Conservation (phyloP, 2,329 filamentous ascomycete species). For the Simplicillium aogashimaense region DNA sequence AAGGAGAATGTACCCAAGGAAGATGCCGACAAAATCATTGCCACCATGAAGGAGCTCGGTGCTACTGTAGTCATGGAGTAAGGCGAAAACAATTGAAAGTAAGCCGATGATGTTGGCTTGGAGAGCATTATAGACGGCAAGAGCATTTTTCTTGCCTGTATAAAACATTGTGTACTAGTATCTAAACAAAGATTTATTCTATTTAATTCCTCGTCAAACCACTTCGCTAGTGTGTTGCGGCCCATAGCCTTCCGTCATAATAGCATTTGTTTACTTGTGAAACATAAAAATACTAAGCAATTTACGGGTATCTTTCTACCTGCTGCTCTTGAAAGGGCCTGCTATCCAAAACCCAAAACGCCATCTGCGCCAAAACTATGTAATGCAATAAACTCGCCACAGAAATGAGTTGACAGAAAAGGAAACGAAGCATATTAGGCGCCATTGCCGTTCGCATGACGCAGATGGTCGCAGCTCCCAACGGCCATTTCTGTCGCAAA, state of each 20-base stretch:
- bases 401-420: neutral
- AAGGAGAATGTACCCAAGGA: conserved; percentile 99
- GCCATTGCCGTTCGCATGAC: conserved; percentile 16
- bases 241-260: neutral
- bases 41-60: conserved; percentile 85
- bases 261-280: no score
- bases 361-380: no score
- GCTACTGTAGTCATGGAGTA: conserved; percentile 89
- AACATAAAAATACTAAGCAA: neutral
- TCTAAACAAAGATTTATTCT: conserved; percentile 1
- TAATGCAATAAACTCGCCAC: neutral
- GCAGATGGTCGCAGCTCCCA: conserved; percentile 28
- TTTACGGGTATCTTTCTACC: conserved; percentile 3
- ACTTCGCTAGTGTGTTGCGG: no score
- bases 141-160: conserved; percentile 5
- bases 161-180: conserved; percentile 22
- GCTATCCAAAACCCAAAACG: no score
- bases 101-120: no score
- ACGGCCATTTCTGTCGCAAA: conserved; percentile 31
- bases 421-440: no score
- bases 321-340: neutral
- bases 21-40: conserved; percentile 97
- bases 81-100: conserved; percentile 13
- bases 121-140: conserved; percentile 4
- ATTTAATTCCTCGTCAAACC: no score